These are phyloP conservation scores for Vigna radiata DNA, from an alignment of 306 rosid species.

Conservation along the genomic window DNA sequence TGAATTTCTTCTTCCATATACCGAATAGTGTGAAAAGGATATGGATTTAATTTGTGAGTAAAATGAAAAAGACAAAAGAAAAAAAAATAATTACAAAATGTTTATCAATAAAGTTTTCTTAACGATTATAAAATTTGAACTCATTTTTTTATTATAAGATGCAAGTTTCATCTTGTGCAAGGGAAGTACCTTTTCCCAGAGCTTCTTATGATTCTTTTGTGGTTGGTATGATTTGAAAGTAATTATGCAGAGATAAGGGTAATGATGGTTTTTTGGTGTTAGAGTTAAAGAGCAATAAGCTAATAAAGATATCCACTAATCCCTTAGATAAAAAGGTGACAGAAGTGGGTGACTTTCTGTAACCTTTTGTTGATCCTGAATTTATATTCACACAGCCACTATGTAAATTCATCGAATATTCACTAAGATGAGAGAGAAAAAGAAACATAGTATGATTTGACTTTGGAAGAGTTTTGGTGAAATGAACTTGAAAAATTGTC, in stretches of 20 bases:
- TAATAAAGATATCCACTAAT: conserved; percentile 46
- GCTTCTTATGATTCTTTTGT: not conserved
- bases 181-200: not conserved
- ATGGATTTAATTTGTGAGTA: no score
- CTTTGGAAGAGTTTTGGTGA: conserved; percentile 42
- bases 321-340: conserved; percentile 39
- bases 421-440: not conserved
- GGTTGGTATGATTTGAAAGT: conserved; percentile 32
- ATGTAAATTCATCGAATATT: conserved; percentile 39
- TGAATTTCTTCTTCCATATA: no score
- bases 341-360: conserved; percentile 50
- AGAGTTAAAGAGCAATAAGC: conserved; percentile 43
- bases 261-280: conserved; percentile 25
- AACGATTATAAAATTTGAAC: not conserved
- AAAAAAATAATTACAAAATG: no score
- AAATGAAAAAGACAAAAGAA: no score
- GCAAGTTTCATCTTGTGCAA: not conserved
- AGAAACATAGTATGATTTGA: conserved; percentile 40
- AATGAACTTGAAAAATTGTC: conserved; percentile 44
- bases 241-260: conserved; percentile 47
- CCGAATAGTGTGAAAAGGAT: no score
- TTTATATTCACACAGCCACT: not conserved
- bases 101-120: no score
- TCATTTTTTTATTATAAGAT: not conserved
- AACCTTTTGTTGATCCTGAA: conserved; percentile 41